These are phyloP conservation scores for Termitomyces sp. DNA, from an alignment of 768 basidiomycete species.

Conservation along the genomic window DNA sequence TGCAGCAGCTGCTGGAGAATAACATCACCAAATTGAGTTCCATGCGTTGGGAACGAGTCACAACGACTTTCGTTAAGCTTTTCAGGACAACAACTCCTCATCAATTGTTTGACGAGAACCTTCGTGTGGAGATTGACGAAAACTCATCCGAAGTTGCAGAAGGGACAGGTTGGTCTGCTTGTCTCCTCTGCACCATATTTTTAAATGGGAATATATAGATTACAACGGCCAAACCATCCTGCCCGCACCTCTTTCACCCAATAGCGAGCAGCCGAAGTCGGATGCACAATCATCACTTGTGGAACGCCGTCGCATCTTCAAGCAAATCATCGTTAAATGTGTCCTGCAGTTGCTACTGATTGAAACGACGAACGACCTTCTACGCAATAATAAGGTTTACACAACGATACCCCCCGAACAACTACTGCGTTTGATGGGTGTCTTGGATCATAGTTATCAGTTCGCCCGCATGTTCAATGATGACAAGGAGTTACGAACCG, in stretches of 20 bases:
- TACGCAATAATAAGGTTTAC: conserved; percentile 91
- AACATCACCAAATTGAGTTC: conserved; percentile 86
- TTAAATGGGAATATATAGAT: conserved; percentile 35
- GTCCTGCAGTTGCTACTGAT: conserved; percentile 94
- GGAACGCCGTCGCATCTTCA: conserved; percentile 85
- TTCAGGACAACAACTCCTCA: conserved; percentile 97
- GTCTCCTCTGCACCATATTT: neutral
- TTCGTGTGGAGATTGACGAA: conserved; percentile 81
- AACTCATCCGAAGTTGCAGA: conserved; percentile 53
- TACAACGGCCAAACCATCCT: conserved; percentile 63
- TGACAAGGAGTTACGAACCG: conserved; percentile 94
- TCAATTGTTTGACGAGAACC: conserved; percentile 90
- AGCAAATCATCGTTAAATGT: conserved; percentile 99
- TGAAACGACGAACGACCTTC: conserved; percentile 93
- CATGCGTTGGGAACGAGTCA: conserved; percentile 86
- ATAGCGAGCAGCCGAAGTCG: conserved; percentile 47
- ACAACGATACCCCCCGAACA: conserved; percentile 92
- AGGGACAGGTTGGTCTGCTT: conserved; percentile 25
- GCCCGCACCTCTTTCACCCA: conserved; percentile 86
- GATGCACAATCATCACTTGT: conserved; percentile 52
- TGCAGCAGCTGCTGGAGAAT: conserved; percentile 92
- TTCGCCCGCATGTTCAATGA: conserved; percentile 98
- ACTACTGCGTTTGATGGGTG: conserved; percentile 89
- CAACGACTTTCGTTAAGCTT: conserved; percentile 90
- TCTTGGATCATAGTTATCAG: conserved; percentile 95